These are phyloP conservation scores for Ogataea kodamae DNA, from an alignment of 805 yeast species.

Conservation along the genomic window DNA sequence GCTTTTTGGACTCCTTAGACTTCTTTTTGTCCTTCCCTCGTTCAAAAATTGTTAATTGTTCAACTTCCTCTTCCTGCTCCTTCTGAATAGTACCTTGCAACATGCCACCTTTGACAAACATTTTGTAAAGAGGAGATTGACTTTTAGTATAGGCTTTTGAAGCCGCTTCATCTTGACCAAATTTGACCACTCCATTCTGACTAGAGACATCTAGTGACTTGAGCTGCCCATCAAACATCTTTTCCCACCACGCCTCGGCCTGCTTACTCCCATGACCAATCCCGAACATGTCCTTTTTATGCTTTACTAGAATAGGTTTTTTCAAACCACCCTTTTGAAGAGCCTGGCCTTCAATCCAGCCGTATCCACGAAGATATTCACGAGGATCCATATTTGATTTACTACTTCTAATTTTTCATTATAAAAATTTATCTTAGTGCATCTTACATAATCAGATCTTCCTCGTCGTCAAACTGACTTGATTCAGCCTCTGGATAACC, in stretches of 20 bases:
- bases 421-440: constrained; percentile 2
- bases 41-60: constrained; percentile 24
- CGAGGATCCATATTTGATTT: constrained; percentile 65
- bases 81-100: constrained; percentile 66
- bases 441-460: constrained; percentile 9
- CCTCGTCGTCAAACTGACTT: constrained; percentile 14
- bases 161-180: constrained; percentile 43
- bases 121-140: constrained; percentile 70
- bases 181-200: constrained; percentile 9
- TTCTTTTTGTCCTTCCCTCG: constrained; percentile 26
- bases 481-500: constrained; percentile 35
- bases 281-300: constrained; percentile 87
- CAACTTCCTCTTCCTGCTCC: constrained; percentile 9
- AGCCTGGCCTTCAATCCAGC: constrained; percentile 93
- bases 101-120: constrained; percentile 88
- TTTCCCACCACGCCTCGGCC: constrained; percentile 95
- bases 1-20: constrained; percentile 24
- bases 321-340: constrained; percentile 72
- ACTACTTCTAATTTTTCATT: constrained; percentile 4
- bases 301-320: constrained; percentile 85
- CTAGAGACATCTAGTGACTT: constrained; percentile 54
- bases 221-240: constrained; percentile 88
- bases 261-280: constrained; percentile 76
- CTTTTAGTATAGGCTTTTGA: constrained; percentile 46
- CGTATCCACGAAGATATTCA: constrained; percentile 68